These are phyloP conservation scores for Brassica carinata DNA, from an alignment of 345 rosid genomes.

Conservation along the genomic window DNA sequence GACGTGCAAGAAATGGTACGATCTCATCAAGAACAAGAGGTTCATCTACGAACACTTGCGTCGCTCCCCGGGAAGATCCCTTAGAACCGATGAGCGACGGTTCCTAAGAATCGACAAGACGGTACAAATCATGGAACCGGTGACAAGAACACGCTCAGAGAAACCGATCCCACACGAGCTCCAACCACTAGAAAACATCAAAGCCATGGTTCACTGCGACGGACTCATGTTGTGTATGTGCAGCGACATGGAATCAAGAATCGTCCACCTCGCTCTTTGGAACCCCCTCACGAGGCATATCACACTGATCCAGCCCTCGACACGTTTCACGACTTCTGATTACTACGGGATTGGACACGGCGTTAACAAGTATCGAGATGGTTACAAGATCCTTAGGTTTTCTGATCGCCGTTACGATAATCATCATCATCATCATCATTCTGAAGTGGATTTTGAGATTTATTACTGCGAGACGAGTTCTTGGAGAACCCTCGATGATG, in stretches of 20 bases:
- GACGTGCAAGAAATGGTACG: not conserved
- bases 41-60: not conserved
- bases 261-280: not conserved
- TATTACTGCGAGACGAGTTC: not conserved
- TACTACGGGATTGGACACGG: not conserved
- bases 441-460: not conserved
- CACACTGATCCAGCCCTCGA: not conserved
- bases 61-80: not conserved
- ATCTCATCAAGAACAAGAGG: not conserved
- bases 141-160: not conserved
- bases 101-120: not conserved
- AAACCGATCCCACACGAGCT: not conserved
- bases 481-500: not conserved
- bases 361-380: not conserved
- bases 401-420: not conserved
- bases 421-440: too few relatives aligned
- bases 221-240: not conserved
- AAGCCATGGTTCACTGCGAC: not conserved
- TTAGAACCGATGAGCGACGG: not conserved
- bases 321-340: not conserved
- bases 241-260: not conserved
- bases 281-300: not conserved
- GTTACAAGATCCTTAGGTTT: slow-evolving; percentile 4
- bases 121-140: not conserved
- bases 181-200: not conserved